Base-by-base conservation (phyloP, 2,329 filamentous ascomycete genomes). In the Fusarium sp. region DNA sequence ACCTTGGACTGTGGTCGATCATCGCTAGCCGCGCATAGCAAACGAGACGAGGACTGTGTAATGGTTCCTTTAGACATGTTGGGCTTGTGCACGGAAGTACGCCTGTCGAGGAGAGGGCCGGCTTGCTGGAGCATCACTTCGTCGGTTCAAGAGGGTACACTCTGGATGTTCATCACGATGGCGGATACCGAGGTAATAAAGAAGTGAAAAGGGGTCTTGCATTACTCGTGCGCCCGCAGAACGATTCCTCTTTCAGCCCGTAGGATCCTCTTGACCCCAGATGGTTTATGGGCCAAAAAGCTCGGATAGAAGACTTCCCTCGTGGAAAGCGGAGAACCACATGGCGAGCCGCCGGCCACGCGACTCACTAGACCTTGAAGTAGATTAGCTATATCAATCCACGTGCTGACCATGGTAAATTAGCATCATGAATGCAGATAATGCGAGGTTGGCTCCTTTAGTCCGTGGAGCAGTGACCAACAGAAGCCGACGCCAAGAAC, bases 21-120 rank as follows among this genome's bases (percentile, higher is more conserved):
- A 85, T 98, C 95, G 76, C 95, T 93, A 79, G 95, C 98, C 94
- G 98, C 98, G 81, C 95, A 94, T 84, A 98, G 86, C 76, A 98
- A 85, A 79, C 95, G 90, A 74, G 94, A 98, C 24, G 94, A 98
- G 62, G 96, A 98, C 83, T 98, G 95, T 17, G 54, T 59, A 7
- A 70, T 68, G 44, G 52, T 72, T 39, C 58, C 64, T 22, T 70
- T 69, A 8, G 58, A 40, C 67, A 70, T 70, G 19, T 31, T 65
- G 54, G 55, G 22, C 49, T 40, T 46, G 33, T 52, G 44, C 34
- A 52, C 44, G 7, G 58, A 55, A n/a, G 67, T 36, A 33, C 59
- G 62, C 47, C 55, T 59, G 31, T 59, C 45, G 42, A 63, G 50
- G 31, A 46, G 42, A 42, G 51, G 46, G 13, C 31, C 26, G 57